Conservation (phyloP, 768 basidiomycete genomes). For the Mycena venus region DNA sequence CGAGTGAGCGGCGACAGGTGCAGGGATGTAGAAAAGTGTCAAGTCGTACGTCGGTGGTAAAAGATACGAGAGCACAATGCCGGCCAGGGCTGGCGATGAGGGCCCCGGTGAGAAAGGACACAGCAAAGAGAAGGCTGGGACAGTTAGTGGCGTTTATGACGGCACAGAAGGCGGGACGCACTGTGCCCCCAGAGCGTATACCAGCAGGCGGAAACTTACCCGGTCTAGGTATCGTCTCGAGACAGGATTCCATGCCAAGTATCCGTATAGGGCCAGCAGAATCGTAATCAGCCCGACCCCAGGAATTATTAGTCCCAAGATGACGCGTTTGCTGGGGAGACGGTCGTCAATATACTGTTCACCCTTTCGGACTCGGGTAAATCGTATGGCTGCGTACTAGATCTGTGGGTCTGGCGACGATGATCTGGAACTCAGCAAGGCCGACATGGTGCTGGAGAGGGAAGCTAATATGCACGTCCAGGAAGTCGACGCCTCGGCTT, state of each 20-base stretch:
- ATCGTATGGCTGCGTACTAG: too few species aligned
- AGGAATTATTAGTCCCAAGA: not conserved
- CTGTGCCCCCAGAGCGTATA: slow-evolving; percentile 6
- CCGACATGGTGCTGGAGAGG: too few species aligned
- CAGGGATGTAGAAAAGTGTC: too few species aligned
- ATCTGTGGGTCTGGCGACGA: too few species aligned
- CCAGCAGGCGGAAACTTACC: slow-evolving; percentile 10
- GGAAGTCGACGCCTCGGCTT: too few species aligned
- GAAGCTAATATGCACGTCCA: too few species aligned
- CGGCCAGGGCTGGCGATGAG: not conserved
- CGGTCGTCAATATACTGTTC: too few species aligned
- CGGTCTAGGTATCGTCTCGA: slow-evolving; percentile 2
- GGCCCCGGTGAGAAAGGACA: not conserved
- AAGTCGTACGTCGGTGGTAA: not conserved
- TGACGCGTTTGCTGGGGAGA: too few species aligned
- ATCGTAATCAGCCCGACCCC: not conserved
- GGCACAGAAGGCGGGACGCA: not conserved
- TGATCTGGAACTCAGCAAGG: too few species aligned
- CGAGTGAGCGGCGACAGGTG: too few species aligned
- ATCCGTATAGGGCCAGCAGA: not conserved
- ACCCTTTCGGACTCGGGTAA: too few species aligned
- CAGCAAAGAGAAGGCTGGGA: not conserved
- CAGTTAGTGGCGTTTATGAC: too few species aligned
- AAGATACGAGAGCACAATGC: not conserved
- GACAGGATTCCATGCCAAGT: not conserved